Conservation (phyloP, 371 early-diverging fungal species). For the Mucor mucedo region DNA sequence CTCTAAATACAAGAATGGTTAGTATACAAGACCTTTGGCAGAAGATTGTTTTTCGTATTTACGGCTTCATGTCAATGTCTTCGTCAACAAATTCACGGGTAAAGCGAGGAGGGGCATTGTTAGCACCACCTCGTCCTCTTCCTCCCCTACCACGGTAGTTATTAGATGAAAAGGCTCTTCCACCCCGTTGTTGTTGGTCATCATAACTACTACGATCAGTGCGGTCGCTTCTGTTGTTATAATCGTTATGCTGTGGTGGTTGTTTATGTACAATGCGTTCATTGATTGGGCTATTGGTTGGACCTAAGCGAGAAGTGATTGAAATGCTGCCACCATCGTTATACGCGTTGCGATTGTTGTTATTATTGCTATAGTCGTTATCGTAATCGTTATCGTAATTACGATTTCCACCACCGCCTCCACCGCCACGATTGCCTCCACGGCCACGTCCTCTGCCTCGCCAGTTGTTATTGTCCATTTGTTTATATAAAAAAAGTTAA, state of each 20-base stretch:
- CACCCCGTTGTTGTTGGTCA: constrained; percentile 11
- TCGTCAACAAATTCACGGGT: constrained; percentile 43
- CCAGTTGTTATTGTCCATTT: constrained; percentile 20
- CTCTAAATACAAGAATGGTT: constrained; percentile 13
- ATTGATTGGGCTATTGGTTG: constrained; percentile 17
- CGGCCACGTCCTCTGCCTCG: constrained; percentile 25
- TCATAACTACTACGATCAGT: not conserved
- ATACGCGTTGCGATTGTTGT: constrained; percentile 14
- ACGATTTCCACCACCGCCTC: constrained; percentile 30
- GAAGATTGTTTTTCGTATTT: constrained; percentile 1
- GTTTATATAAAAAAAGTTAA: not conserved
- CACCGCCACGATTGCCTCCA: constrained; percentile 30
- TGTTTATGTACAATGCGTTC: constrained; percentile 12
- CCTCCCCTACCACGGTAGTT: constrained; percentile 16
- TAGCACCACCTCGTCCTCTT: constrained; percentile 10
- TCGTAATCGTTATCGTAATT: constrained; percentile 17
- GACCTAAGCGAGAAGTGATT: constrained; percentile 45
- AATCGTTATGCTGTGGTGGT: not conserved
- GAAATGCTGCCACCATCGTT: constrained; percentile 14
- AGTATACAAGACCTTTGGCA: not conserved
- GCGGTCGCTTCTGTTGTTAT: constrained; percentile 1
- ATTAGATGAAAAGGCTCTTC: constrained; percentile 23
- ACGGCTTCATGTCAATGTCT: constrained; percentile 45
- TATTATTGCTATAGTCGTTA: constrained; percentile 6
- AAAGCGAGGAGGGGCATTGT: constrained; percentile 21